Conservation (phyloP, 352 stramenopile genomes). For the Blastocystis sp. region DNA sequence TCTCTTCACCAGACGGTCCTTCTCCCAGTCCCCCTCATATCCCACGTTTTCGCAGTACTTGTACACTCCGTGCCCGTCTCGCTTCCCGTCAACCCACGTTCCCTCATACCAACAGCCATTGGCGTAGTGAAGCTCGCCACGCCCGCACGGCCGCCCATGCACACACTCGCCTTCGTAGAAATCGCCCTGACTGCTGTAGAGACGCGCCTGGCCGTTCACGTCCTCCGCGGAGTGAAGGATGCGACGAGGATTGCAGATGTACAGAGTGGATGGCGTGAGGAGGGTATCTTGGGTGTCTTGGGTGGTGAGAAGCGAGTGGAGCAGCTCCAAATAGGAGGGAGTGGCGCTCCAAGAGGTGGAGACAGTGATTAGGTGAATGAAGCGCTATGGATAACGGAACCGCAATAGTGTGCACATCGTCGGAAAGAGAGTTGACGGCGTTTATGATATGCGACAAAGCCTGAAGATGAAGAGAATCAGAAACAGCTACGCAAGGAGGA, state of each 20-base stretch:
- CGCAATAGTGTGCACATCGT: background rate
- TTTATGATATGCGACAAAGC: conserved; percentile 24
- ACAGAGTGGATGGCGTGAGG: background rate
- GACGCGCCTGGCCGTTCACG: background rate
- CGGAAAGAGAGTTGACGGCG: background rate
- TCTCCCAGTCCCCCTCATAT: background rate
- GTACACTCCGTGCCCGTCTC: background rate
- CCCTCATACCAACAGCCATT: conserved; percentile 46
- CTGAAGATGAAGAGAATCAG: background rate
- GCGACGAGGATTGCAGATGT: background rate
- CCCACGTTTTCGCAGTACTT: conserved; percentile 45
- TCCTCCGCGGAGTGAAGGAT: background rate
- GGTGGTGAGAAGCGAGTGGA: conserved; percentile 6
- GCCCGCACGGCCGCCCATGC: conserved; percentile 1
- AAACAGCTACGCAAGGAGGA: background rate
- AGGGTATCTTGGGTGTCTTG: background rate
- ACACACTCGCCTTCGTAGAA: background rate
- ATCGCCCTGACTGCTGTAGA: conserved; percentile 46
- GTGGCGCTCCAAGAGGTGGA: background rate
- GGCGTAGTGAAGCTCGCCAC: background rate
- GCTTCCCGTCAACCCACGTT: conserved; percentile 7
- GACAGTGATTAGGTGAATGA: background rate
- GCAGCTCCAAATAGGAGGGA: conserved; percentile 8
- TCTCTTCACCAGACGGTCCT: background rate
- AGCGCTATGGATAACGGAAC: background rate